A percentile compares a stretch with the other conserved stretches of the same genome.
These are phyloP conservation scores for Ambrosiella beaveri DNA, from an alignment of 2,329 filamentous ascomycete species.

Conservation along the genomic window DNA sequence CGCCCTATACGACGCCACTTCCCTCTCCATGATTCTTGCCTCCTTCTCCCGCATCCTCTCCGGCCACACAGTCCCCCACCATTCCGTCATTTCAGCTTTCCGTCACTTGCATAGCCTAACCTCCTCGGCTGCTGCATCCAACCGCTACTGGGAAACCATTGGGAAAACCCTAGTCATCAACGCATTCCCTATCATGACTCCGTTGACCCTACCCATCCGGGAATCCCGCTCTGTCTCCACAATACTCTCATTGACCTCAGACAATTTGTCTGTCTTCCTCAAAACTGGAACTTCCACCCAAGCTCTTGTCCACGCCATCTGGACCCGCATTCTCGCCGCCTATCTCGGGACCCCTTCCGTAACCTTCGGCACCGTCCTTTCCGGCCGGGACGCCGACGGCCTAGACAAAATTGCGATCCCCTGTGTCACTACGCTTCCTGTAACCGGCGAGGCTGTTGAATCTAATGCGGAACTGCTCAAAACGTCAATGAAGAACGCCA, in stretches of 20 bases:
- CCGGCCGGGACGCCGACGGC: slow-evolving; percentile 49
- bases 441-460: slow-evolving; percentile 27
- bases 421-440: slow-evolving; percentile 65
- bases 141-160: slow-evolving; percentile 46
- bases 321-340: slow-evolving; percentile 55
- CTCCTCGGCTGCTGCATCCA: background rate
- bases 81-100: background rate
- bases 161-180: slow-evolving; percentile 39
- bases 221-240: slow-evolving; percentile 19
- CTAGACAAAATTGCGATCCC: slow-evolving; percentile 50
- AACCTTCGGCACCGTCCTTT: slow-evolving; percentile 65
- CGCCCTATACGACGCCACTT: slow-evolving; percentile 70
- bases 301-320: slow-evolving; percentile 57
- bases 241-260: slow-evolving; percentile 11
- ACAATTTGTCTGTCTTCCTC: background rate
- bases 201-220: slow-evolving; percentile 28
- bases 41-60: slow-evolving; percentile 30
- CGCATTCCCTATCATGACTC: slow-evolving; percentile 61
- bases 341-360: slow-evolving; percentile 61
- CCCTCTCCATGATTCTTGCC: slow-evolving; percentile 45
- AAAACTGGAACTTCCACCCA: slow-evolving; percentile 53
- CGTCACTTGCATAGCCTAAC: background rate
- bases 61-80: slow-evolving; percentile 10
- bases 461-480: slow-evolving; percentile 41
- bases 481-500: slow-evolving; percentile 48